These are phyloP conservation scores for Hirsutella minnesotensis DNA, from an alignment of 2,329 filamentous ascomycete genomes.

Conservation along the genomic window DNA sequence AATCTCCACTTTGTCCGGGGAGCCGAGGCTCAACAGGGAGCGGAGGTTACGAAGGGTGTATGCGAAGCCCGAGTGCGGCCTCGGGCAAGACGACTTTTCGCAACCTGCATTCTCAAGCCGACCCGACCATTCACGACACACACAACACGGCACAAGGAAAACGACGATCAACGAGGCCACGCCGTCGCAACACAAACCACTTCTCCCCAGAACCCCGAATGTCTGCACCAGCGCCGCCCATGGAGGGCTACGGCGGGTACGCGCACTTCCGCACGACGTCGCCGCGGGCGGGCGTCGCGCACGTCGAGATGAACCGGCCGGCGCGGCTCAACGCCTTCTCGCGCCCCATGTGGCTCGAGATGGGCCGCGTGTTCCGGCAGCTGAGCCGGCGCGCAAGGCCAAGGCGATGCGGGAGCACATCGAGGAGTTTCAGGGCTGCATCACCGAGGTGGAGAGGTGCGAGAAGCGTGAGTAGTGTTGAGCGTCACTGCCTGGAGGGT, in stretches of 20 bases:
- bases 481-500: no score
- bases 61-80: no score
- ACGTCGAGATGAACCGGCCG: constrained; percentile 84
- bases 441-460: constrained; percentile 69
- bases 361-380: constrained; percentile 57
- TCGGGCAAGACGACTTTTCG: no score
- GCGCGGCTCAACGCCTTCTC: constrained; percentile 82
- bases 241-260: constrained; percentile 32
- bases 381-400: constrained; percentile 60
- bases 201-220: no score
- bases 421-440: constrained; percentile 66
- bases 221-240: no score
- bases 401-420: constrained; percentile 55
- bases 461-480: constrained; percentile 66
- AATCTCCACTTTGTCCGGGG: no score
- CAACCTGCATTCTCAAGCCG: no score
- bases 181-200: constrained; percentile 10
- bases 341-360: constrained; percentile 76
- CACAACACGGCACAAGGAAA: no score
- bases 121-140: no score
- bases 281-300: constrained; percentile 63
- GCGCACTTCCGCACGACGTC: constrained; percentile 64
- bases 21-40: no score
- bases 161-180: constrained; percentile 1
- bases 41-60: no score